Conservation (phyloP, 2,329 filamentous ascomycete genomes). For the Leptographium flavum region DNA sequence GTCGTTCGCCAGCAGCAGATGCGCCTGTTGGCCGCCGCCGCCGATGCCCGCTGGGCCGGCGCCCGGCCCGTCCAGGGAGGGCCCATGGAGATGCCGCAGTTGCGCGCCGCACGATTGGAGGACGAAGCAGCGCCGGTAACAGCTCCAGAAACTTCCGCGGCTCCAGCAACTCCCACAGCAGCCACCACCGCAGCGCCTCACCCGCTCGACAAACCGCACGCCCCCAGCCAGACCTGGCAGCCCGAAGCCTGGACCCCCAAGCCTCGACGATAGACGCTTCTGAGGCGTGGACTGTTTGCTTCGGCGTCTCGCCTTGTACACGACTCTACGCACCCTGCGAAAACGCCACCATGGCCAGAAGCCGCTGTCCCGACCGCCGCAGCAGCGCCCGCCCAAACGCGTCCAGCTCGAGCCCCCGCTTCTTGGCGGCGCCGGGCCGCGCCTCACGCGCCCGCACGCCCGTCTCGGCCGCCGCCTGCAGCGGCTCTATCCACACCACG, state of each 20-base stretch:
- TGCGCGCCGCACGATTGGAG: too few species aligned
- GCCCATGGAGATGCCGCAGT: too few species aligned
- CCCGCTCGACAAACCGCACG: too few species aligned
- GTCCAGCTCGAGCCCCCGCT: slow-evolving; percentile 19
- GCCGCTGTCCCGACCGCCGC: slow-evolving; percentile 27
- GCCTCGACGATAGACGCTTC: slow-evolving; percentile 18
- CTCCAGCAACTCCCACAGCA: too few species aligned
- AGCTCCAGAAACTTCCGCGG: not conserved
- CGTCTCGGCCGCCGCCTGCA: slow-evolving; percentile 26
- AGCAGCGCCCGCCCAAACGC: slow-evolving; percentile 27
- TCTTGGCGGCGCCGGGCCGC: slow-evolving; percentile 29
- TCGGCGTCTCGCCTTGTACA: not conserved
- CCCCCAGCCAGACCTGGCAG: slow-evolving; percentile 55
- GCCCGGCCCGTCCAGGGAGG: slow-evolving; percentile 27
- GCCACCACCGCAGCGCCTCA: not conserved
- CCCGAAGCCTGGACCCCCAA: slow-evolving; percentile 41
- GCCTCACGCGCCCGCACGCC: slow-evolving; percentile 34
- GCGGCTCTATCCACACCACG: slow-evolving; percentile 19
- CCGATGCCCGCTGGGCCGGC: slow-evolving; percentile 46
- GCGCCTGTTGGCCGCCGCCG: slow-evolving; percentile 41
- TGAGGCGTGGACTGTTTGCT: too few species aligned
- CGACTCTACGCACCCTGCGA: not conserved
- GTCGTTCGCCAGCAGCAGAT: slow-evolving; percentile 36
- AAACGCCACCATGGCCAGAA: slow-evolving; percentile 25
- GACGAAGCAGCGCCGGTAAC: too few species aligned